phyloP scores from a whole-genome alignment of 495 filamentous ascomycete species.

The Massariosphaeria phaeospora region DNA sequence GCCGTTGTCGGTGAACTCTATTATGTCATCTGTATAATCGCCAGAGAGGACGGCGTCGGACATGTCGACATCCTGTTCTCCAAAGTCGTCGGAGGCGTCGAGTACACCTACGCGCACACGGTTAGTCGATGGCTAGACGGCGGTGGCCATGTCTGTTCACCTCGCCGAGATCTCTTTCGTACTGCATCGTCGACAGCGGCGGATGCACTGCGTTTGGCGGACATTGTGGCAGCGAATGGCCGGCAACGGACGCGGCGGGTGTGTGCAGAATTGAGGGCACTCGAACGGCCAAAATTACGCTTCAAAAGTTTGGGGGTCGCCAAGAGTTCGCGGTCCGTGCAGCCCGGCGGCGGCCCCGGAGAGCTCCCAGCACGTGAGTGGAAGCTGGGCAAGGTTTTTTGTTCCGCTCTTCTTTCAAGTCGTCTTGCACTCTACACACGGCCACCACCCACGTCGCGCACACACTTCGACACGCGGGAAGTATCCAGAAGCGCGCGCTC shows the following conservation, averaged over 20 bases:
- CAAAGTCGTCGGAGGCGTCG: too few relatives aligned
- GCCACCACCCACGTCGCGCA: not conserved
- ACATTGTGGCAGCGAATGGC: conserved; percentile 1
- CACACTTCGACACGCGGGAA: not conserved
- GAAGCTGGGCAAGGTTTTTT: not conserved
- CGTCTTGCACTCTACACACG: not conserved
- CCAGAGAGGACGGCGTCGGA: too few relatives aligned
- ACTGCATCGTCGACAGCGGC: not conserved
- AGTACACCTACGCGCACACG: not conserved
- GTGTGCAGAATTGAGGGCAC: too few relatives aligned
- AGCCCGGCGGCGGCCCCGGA: not conserved
- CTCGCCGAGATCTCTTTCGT: conserved; percentile 13
- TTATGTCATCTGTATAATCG: too few relatives aligned
- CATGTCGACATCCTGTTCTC: too few relatives aligned
- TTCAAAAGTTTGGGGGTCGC: not conserved
- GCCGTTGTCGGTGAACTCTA: conserved; percentile 44
- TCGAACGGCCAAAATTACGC: too few relatives aligned
- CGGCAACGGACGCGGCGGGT: not conserved
- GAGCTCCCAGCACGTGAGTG: not conserved
- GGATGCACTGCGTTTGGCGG: conserved; percentile 14
- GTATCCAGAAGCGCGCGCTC: not conserved
- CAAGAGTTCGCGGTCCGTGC: conserved; percentile 20
- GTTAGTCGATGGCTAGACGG: not conserved
- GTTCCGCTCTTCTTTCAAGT: conserved; percentile 4
- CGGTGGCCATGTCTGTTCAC: not conserved